Conservation (phyloP, 345 rosid genomes). For the Melaleuca alternifolia region DNA sequence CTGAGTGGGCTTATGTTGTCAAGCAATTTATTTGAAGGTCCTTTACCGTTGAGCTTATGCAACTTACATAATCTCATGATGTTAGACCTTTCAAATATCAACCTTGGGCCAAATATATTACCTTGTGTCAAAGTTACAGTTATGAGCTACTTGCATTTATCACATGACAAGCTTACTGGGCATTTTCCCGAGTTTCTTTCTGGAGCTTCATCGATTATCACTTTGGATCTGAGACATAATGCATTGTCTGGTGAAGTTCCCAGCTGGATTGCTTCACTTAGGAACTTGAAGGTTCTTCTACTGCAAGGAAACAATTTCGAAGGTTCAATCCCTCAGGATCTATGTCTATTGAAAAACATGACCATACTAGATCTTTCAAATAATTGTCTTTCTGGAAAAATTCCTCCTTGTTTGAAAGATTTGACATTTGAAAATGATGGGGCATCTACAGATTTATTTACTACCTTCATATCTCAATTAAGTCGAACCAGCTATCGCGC, state of each 20-base stretch:
- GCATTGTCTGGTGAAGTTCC: neutral
- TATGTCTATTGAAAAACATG: neutral
- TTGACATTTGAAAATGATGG: neutral
- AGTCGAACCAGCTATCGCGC: too few species aligned
- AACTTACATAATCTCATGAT: neutral
- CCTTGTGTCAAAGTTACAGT: neutral
- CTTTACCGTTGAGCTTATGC: neutral
- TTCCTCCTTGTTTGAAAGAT: neutral
- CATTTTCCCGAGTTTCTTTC: neutral
- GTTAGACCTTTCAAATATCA: neutral
- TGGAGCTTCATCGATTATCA: neutral
- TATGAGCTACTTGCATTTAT: neutral
- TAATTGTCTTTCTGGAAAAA: neutral
- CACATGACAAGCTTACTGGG: neutral
- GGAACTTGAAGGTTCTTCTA: neutral
- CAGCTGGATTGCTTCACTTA: neutral
- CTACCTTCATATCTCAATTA: accelerated
- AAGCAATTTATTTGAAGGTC: neutral
- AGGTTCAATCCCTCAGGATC: neutral
- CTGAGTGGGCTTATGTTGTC: neutral
- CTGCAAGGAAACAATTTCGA: neutral
- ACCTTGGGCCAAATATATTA: neutral
- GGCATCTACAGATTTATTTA: neutral
- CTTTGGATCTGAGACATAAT: neutral
- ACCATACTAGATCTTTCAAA: neutral